These are phyloP conservation scores for Verbena officinalis DNA, from an alignment of 257 asterid species.

Conservation along the genomic window DNA sequence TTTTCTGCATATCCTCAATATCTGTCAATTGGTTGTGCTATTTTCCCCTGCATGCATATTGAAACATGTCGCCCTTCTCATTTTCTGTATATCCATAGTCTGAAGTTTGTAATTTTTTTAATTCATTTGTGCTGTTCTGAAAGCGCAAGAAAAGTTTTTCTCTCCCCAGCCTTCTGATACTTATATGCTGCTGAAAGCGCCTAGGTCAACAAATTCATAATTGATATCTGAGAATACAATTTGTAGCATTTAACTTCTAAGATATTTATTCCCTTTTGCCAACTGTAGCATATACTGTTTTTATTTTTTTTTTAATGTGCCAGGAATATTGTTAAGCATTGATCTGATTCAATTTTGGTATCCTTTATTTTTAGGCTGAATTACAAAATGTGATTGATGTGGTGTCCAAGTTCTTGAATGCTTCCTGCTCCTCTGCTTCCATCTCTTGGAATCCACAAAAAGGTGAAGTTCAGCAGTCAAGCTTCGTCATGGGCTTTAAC, in stretches of 20 bases:
- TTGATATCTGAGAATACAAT: too few relatives aligned
- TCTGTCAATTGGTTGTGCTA: neutral
- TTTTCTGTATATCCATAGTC: neutral
- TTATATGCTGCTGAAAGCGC: conserved; percentile 1
- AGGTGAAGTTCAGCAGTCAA: conserved; percentile 64
- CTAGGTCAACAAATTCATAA: neutral
- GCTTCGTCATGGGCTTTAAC: conserved; percentile 82
- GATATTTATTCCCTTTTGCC: conserved; percentile 10
- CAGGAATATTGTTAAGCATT: neutral
- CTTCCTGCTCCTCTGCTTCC: conserved; percentile 70
- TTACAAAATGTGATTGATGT: conserved; percentile 77
- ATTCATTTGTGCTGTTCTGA: conserved; percentile 11
- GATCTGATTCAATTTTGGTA: conserved; percentile 1
- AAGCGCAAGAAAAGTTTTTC: neutral
- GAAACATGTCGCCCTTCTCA: too few relatives aligned
- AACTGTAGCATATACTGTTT: neutral
- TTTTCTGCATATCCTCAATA: neutral
- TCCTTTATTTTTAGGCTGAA: conserved; percentile 62
- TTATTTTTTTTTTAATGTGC: neutral
- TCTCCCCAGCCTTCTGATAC: neutral
- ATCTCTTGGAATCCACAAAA: conserved; percentile 89
- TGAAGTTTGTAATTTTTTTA: neutral
- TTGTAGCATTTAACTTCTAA: conserved; percentile 1
- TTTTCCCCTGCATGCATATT: too few relatives aligned
- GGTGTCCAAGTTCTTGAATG: conserved; percentile 69